Conservation (phyloP, 306 rosid genomes). For the Inga laurina region DNA sequence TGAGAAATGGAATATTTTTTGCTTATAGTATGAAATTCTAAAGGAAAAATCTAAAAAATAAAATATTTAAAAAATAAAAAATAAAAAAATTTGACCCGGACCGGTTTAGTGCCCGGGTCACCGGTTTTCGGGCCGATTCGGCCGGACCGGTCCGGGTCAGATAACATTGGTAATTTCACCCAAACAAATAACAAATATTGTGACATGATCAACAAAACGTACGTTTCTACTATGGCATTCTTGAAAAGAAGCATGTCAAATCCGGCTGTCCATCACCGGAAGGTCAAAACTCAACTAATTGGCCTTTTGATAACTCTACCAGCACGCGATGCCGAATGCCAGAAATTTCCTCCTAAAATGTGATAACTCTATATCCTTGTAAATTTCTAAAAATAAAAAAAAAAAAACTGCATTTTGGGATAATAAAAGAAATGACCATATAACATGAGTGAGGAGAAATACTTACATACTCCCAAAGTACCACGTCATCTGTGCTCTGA, state of each 20-base stretch:
- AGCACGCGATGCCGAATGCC: constrained; percentile 11
- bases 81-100: too few relatives aligned
- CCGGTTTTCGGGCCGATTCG: too few relatives aligned
- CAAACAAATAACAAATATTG: not conserved
- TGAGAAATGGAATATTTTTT: too few relatives aligned
- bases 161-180: too few relatives aligned
- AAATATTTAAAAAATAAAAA: too few relatives aligned
- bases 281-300: not conserved
- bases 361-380: not conserved
- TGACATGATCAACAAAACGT: not conserved
- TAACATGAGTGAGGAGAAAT: not conserved
- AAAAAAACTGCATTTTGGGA: not conserved
- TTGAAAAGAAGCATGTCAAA: not conserved
- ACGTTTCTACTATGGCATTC: not conserved
- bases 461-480: too few relatives aligned
- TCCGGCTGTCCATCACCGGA: not conserved
- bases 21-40: too few relatives aligned
- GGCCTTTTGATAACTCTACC: constrained; percentile 17
- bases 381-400: not conserved
- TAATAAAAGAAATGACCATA: not conserved
- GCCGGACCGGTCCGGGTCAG: too few relatives aligned
- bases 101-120: too few relatives aligned
- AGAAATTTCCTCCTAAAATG: constrained; percentile 17
- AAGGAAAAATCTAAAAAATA: too few relatives aligned
- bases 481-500: too few relatives aligned